Conservation (phyloP, 805 yeast genomes). For the Vanderwaltozyma yarrowii region DNA sequence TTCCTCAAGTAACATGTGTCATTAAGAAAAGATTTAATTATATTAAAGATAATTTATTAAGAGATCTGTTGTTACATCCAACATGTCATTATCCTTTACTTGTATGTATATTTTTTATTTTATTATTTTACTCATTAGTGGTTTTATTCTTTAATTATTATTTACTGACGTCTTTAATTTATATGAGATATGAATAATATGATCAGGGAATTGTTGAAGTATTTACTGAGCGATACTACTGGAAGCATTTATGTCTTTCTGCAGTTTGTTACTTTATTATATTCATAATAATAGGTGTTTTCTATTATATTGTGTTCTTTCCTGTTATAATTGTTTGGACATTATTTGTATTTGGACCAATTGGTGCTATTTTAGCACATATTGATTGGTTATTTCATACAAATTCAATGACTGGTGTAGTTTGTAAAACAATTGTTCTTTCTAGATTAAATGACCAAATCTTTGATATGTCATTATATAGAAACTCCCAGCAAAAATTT, state of each 20-base stretch:
- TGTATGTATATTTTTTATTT: conserved; percentile 1
- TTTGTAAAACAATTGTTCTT: conserved; percentile 18
- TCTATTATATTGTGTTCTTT: conserved; percentile 18
- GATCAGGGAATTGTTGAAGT: conserved; percentile 23
- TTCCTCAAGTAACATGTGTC: background rate
- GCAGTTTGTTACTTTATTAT: conserved; percentile 15
- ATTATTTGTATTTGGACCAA: conserved; percentile 22
- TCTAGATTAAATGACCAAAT: conserved; percentile 16
- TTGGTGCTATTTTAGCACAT: conserved; percentile 23
- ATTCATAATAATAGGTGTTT: conserved; percentile 14
- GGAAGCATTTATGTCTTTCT: conserved; percentile 21
- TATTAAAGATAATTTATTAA: background rate
- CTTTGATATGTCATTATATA: conserved; percentile 15
- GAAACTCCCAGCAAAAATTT: conserved; percentile 11
- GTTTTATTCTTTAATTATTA: too few species aligned
- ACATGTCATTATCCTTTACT: conserved; percentile 1
- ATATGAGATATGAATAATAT: too few species aligned
- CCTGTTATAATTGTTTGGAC: conserved; percentile 22
- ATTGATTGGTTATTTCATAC: conserved; percentile 25
- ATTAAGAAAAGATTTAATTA: background rate
- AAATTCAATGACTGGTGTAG: conserved; percentile 17
- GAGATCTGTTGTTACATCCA: background rate
- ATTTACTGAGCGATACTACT: conserved; percentile 15
- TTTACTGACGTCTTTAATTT: background rate
- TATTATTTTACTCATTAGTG: background rate